A percentile compares a stretch with the other conserved stretches of the same genome.
phyloP scores from a whole-genome alignment of 2,329 filamentous ascomycete genomes.

The Zymoseptoria crescenta region DNA sequence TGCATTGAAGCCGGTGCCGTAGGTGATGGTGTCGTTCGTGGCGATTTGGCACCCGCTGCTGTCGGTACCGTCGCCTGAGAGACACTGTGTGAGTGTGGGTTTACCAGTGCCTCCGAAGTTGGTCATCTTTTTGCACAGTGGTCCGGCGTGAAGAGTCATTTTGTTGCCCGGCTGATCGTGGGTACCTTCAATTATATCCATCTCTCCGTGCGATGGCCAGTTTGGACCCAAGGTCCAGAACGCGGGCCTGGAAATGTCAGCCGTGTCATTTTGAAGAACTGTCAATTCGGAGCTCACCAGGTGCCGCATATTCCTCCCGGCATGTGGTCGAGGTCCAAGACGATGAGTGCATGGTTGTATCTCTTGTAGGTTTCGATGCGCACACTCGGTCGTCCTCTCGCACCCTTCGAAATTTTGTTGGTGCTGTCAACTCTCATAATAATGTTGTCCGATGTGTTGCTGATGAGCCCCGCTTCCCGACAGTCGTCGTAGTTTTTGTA shows the following conservation, averaged over 20 bases:
- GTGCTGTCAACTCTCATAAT: constrained; percentile 31
- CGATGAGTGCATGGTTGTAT: constrained; percentile 60
- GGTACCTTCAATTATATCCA: constrained; percentile 36
- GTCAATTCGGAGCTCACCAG: constrained; percentile 39
- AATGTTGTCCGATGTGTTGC: constrained; percentile 14
- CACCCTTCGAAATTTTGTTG: constrained; percentile 33
- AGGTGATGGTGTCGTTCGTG: constrained; percentile 41
- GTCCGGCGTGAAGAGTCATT: constrained; percentile 31
- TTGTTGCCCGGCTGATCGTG: constrained; percentile 28
- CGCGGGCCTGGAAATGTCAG: constrained; percentile 42
- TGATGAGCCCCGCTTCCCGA: constrained; percentile 17
- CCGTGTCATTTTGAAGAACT: background rate
- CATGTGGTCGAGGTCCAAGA: constrained; percentile 68
- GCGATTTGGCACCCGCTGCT: constrained; percentile 33
- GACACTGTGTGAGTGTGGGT: constrained; percentile 33
- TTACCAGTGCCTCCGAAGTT: constrained; percentile 66
- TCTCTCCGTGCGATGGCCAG: constrained; percentile 33
- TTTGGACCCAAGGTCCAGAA: constrained; percentile 49
- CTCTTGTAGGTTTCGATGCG: constrained; percentile 59
- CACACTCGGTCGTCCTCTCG: constrained; percentile 57
- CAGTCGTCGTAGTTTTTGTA: constrained; percentile 58
- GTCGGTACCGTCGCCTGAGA: constrained; percentile 34
- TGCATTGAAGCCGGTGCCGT: constrained; percentile 30
- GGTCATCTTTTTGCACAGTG: constrained; percentile 26
- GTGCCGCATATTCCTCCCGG: constrained; percentile 61